phyloP scores from a whole-genome alignment of 2,329 filamentous ascomycete genomes.

The Zasmidium cellare region DNA sequence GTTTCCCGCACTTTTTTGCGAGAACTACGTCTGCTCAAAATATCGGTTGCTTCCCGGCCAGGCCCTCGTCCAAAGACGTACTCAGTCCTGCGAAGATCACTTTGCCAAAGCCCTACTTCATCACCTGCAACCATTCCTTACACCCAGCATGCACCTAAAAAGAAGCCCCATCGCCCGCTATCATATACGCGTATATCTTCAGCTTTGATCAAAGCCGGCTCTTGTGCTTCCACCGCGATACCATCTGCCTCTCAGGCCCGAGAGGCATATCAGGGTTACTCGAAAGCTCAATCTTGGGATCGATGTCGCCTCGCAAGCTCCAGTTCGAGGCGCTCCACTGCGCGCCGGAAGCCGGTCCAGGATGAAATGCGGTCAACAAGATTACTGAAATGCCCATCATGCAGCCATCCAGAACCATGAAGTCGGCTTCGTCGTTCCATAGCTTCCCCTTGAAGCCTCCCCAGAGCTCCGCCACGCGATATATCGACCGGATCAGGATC shows the following conservation, averaged over 20 bases:
- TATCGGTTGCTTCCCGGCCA: too few relatives aligned
- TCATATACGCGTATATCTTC: neutral
- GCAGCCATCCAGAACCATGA: constrained; percentile 55
- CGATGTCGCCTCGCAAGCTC: constrained; percentile 8
- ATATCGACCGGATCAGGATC: constrained; percentile 65
- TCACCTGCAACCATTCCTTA: too few relatives aligned
- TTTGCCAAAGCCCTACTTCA: too few relatives aligned
- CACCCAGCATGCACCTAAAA: too few relatives aligned
- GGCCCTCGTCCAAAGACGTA: too few relatives aligned
- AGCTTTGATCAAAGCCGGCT: neutral
- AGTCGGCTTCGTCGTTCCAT: constrained; percentile 49
- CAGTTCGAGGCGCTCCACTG: constrained; percentile 29
- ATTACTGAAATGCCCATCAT: constrained; percentile 53
- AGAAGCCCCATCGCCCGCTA: neutral
- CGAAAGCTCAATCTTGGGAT: neutral
- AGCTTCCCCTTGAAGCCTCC: constrained; percentile 63
- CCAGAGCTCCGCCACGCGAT: constrained; percentile 65
- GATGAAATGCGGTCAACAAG: constrained; percentile 50
- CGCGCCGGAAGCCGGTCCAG: constrained; percentile 37
- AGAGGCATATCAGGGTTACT: neutral
- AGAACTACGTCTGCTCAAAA: too few relatives aligned
- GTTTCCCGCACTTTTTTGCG: too few relatives aligned
- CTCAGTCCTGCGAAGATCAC: too few relatives aligned
- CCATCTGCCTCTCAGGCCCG: neutral
- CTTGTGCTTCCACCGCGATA: neutral